These are phyloP conservation scores for Eragrostis tef DNA, from an alignment of 202 grass and related monocot species.

Conservation along the genomic window DNA sequence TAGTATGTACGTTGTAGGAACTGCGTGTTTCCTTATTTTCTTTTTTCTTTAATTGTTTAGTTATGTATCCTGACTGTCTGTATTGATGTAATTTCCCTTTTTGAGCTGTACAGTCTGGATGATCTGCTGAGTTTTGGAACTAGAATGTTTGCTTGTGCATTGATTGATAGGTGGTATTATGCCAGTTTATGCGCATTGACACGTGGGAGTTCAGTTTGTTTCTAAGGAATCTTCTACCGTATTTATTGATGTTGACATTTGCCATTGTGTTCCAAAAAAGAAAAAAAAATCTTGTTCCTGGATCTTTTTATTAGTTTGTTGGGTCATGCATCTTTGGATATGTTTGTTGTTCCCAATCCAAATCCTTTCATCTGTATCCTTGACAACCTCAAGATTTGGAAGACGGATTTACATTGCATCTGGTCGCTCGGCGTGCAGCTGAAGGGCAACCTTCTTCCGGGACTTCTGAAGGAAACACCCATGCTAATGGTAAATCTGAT, in stretches of 20 bases:
- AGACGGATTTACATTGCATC: slow-evolving; percentile 88
- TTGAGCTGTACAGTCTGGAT: neutral
- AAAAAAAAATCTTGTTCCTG: neutral
- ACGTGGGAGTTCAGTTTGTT: neutral
- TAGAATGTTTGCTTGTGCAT: neutral
- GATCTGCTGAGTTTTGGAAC: slow-evolving; percentile 11
- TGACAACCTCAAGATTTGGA: slow-evolving; percentile 77
- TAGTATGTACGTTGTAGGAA: neutral
- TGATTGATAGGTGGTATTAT: neutral
- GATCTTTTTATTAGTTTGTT: slow-evolving; percentile 14
- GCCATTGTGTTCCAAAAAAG: too few species aligned
- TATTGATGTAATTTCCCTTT: neutral
- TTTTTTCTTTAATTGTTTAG: neutral
- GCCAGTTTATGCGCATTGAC: neutral
- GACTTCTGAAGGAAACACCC: slow-evolving; percentile 55
- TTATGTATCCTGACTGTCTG: neutral
- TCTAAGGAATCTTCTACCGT: neutral
- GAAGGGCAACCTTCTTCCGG: slow-evolving; percentile 60
- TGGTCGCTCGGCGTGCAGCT: slow-evolving; percentile 68
- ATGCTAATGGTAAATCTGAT: slow-evolving; percentile 54
- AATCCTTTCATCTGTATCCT: slow-evolving; percentile 40
- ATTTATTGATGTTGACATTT: slow-evolving; percentile 14
- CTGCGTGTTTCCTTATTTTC: slow-evolving; percentile 7
- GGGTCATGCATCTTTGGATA: neutral
- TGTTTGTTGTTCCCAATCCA: neutral